Conservation (phyloP, 768 basidiomycete genomes). For the Suillus ampliporus region DNA sequence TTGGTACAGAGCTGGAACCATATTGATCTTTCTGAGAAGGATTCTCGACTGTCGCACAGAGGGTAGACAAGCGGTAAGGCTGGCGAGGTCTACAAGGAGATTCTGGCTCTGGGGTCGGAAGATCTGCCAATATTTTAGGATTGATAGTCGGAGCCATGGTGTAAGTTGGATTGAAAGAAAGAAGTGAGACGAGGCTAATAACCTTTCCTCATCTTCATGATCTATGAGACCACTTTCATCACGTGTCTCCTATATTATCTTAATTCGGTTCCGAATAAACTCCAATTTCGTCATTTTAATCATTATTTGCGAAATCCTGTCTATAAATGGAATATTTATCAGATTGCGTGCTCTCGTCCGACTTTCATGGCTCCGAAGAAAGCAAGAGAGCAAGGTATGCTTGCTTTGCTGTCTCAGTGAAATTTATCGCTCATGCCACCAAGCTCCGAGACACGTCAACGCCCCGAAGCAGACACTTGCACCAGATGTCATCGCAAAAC, state of each 20-base stretch:
- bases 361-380: slow-evolving; percentile 52
- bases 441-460: slow-evolving; percentile 56
- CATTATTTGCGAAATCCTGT: background rate
- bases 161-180: slow-evolving; percentile 15
- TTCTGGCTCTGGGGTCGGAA: slow-evolving; percentile 85
- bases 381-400: slow-evolving; percentile 55
- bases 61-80: slow-evolving; percentile 88
- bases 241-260: slow-evolving; percentile 2
- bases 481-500: slow-evolving; percentile 73
- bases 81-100: slow-evolving; percentile 70
- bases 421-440: slow-evolving; percentile 15
- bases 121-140: slow-evolving; percentile 39
- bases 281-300: no score
- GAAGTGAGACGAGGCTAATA: background rate
- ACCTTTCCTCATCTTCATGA: background rate
- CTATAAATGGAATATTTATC: background rate
- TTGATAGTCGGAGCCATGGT: slow-evolving; percentile 14
- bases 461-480: slow-evolving; percentile 49
- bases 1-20: slow-evolving; percentile 92
- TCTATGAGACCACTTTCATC: slow-evolving; percentile 11
- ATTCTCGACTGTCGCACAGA: slow-evolving; percentile 91
- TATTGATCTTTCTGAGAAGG: slow-evolving; percentile 94
- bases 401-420: background rate
- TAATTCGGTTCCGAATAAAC: slow-evolving; percentile 1
- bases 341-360: slow-evolving; percentile 11